Base-by-base conservation (phyloP, 2,329 filamentous ascomycete species). In the Sphaerulina populicola region DNA sequence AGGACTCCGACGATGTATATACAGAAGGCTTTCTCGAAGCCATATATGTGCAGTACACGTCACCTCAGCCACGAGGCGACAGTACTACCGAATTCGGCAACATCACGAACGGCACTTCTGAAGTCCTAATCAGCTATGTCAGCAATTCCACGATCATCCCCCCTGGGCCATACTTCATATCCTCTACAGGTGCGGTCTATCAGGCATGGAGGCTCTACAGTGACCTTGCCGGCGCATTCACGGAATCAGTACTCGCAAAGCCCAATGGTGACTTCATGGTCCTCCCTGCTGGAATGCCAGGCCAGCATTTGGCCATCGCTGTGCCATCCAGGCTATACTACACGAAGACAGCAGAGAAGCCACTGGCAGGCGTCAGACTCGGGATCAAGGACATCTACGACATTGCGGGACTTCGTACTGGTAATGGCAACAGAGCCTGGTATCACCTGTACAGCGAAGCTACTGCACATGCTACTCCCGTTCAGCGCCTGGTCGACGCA, bases 371-470 rank as follows among this genome's bases (percentile, higher is more conserved):
- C 14, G 74, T 82, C 3, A 73, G 81, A 14, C 63, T 84, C 0
- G 80, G 74, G 0, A 72, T 84, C 49, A 85, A 85, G 62, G 82
- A 85, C 57, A 78, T 82, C 42, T 80, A 74, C 59, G 72, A 81
- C 55, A 65, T 83, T 36, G 72, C 74, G 18, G 82, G 82, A 1
- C 64, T 82, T 0, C 72, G 72, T 10, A 82, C 78, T 0, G 72
- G 72, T 1, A 71, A 77, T 30, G 82, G 81, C 0, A 83, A 80
- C 49, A 69, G 77, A 30, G 76, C 80, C 1, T 85, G 77, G 71
- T 74, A 74, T 18, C 67, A 74, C 31, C 64, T 84, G 2, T 77
- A 80, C 48, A 68, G 71, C 1, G 60, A 71, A 2, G 68, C 71
- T 0, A 71, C 66, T 1, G 61, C 59, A 2, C 81, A 77, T 1